phyloP scores from a whole-genome alignment of 305 asterid genomes.

The Fraxinus ornus region DNA sequence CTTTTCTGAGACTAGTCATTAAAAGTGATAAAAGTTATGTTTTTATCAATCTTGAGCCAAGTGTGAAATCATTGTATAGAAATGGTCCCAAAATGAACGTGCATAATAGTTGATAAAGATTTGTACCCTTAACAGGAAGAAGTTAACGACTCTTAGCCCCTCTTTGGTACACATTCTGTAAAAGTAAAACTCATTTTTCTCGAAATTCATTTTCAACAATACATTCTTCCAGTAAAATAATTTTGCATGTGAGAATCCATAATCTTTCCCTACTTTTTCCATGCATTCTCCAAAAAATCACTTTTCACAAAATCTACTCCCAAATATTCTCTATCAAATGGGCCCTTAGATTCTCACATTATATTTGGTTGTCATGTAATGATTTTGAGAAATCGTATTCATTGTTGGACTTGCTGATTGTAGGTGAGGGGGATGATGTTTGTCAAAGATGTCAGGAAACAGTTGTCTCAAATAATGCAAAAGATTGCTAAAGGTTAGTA shows the following conservation, averaged over 20 bases:
- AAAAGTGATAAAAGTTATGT: neutral
- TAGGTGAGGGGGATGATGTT: conserved; percentile 92
- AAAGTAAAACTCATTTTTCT: neutral
- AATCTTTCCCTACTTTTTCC: neutral
- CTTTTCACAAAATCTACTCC: neutral
- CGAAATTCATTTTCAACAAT: neutral
- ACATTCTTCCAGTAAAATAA: neutral
- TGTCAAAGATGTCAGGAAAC: conserved; percentile 85
- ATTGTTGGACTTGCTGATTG: conserved; percentile 32
- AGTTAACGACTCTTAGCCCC: neutral
- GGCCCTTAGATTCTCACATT: neutral
- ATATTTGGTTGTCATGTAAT: neutral
- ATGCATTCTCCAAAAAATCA: neutral
- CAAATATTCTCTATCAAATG: neutral
- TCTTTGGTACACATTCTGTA: neutral
- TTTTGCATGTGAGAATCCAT: neutral
- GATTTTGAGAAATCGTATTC: conserved; percentile 5
- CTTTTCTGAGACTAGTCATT: neutral
- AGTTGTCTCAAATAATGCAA: conserved; percentile 89
- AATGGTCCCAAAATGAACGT: neutral
- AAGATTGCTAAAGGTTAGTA: conserved; percentile 74
- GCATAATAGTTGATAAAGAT: neutral
- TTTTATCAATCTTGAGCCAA: neutral
- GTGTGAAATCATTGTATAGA: neutral
- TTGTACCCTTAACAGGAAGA: neutral